Evolutionary conservation across 2,329 filamentous ascomycete species (phyloP).

Genomic region (Dothideomycetes sp.): DNA sequence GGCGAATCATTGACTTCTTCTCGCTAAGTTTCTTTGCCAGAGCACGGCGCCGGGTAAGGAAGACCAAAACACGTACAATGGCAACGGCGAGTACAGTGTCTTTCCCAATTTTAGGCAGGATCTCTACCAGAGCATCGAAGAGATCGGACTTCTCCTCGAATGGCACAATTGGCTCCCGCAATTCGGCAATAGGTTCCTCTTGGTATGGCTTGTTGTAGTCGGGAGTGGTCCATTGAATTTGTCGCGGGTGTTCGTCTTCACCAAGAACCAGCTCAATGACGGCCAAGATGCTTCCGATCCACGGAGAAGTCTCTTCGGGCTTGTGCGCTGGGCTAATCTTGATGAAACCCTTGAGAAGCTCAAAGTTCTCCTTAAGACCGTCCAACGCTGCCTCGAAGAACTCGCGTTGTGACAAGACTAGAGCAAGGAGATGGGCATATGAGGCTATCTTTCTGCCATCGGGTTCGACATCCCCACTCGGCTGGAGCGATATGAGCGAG

Average conservation of each 20-base stretch:
- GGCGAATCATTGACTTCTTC: conserved; percentile 75
- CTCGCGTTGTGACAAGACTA: conserved; percentile 69
- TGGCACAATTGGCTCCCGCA: conserved; percentile 52
- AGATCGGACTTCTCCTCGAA: conserved; percentile 57
- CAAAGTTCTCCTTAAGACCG: conserved; percentile 65
- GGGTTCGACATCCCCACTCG: conserved; percentile 34
- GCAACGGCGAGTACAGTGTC: conserved; percentile 77
- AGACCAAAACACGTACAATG: conserved; percentile 70
- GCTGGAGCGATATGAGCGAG: conserved; percentile 60
- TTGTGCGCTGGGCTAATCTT: conserved; percentile 56
- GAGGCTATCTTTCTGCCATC: conserved; percentile 67
- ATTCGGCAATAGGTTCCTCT: conserved; percentile 41
- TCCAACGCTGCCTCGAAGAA: conserved; percentile 72
- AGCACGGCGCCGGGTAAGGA: conserved; percentile 68
- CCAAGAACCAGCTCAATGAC: conserved; percentile 85
- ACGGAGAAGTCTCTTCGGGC: conserved; percentile 72
- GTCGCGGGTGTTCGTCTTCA: conserved; percentile 71
- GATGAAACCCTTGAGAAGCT: conserved; percentile 67
- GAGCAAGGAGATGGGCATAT: conserved; percentile 80
- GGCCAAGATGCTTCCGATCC: conserved; percentile 82
- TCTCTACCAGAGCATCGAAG: conserved; percentile 66
- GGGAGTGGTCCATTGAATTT: conserved; percentile 54
- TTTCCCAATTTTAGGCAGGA: conserved; percentile 78
- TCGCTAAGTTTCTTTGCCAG: conserved; percentile 70
- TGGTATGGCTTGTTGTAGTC: conserved; percentile 30